These are phyloP conservation scores for Trichophyton benhamiae DNA, from an alignment of 2,329 filamentous ascomycete species.

Conservation along the genomic window DNA sequence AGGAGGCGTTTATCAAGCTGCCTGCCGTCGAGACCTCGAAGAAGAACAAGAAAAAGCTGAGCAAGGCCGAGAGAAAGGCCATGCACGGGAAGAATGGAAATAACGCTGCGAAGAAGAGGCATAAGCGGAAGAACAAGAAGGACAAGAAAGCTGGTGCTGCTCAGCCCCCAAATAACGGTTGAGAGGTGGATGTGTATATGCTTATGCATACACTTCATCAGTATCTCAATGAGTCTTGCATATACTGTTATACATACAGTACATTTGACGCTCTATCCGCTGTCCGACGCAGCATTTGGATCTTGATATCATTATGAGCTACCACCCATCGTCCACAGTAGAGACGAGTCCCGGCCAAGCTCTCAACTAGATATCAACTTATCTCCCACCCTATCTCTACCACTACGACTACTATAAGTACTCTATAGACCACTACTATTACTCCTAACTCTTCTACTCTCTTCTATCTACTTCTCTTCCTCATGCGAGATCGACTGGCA, in stretches of 20 bases:
- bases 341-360: too few relatives aligned
- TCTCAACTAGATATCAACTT: too few relatives aligned
- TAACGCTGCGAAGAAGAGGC: constrained; percentile 1
- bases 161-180: background rate
- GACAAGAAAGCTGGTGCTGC: background rate
- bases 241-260: too few relatives aligned
- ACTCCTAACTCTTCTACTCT: background rate
- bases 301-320: too few relatives aligned
- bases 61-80: constrained; percentile 29
- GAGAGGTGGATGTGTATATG: background rate
- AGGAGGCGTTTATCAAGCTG: background rate
- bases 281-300: too few relatives aligned
- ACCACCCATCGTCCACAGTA: too few relatives aligned
- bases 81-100: constrained; percentile 14
- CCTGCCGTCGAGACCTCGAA: constrained; percentile 5
- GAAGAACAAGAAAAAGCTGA: constrained; percentile 24
- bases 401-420: background rate
- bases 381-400: too few relatives aligned
- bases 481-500: constrained; percentile 1
- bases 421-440: background rate
- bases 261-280: too few relatives aligned
- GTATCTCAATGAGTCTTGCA: too few relatives aligned
- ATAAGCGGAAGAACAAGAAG: constrained; percentile 15
- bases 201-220: too few relatives aligned
- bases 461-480: background rate